These are phyloP conservation scores for Penicillium expansum DNA, from an alignment of 2,329 filamentous ascomycete species.

Conservation along the genomic window DNA sequence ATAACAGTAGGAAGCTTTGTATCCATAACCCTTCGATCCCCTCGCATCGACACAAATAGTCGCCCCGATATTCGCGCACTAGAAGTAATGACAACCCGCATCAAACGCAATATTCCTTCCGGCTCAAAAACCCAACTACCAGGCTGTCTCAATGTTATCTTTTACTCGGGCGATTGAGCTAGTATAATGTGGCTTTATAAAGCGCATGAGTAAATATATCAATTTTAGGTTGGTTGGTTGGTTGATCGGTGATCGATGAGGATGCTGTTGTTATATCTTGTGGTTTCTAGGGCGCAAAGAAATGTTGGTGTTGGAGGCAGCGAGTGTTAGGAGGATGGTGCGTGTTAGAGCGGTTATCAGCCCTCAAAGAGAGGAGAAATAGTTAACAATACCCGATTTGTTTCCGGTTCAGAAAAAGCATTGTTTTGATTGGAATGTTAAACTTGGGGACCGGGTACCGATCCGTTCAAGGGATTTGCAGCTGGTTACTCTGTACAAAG, in stretches of 20 bases:
- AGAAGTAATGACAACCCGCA: too few species aligned
- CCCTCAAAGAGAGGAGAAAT: background rate
- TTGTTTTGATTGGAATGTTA: background rate
- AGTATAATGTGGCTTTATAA: constrained; percentile 17
- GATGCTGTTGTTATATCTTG: too few species aligned
- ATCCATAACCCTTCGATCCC: constrained; percentile 8
- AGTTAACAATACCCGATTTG: background rate
- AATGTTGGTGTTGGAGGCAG: too few species aligned
- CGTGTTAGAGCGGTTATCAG: background rate
- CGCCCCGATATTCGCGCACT: too few species aligned
- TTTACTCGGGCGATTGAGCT: too few species aligned
- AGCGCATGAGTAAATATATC: constrained; percentile 23
- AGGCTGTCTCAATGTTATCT: too few species aligned
- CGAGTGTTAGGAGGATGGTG: background rate
- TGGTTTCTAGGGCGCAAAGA: too few species aligned
- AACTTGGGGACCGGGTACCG: background rate
- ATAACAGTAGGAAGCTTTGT: constrained; percentile 24
- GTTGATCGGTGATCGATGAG: too few species aligned
- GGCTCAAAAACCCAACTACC: constrained; percentile 17
- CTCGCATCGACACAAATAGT: constrained; percentile 22
- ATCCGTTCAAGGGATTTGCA: background rate
- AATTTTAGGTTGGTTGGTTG: background rate
- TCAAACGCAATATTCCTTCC: too few species aligned
- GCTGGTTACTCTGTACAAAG: background rate
- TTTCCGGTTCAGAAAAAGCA: background rate